Conservation (phyloP, 345 rosid species). For the Acer saccharum region DNA sequence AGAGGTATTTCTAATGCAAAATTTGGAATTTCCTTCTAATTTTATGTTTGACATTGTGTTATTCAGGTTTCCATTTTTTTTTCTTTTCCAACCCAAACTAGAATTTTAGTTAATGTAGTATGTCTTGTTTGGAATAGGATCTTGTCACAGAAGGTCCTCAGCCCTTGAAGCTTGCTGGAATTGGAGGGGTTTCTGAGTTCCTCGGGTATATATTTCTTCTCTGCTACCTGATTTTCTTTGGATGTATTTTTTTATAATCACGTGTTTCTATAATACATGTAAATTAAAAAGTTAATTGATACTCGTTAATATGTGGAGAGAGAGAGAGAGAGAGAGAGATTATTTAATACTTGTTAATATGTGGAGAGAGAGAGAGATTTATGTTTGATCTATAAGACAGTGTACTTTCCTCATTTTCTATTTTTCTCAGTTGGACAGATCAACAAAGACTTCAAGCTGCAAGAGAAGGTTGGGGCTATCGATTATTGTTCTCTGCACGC, state of each 20-base stretch:
- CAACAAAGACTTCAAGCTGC: conserved; percentile 92
- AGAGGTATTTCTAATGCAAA: conserved; percentile 52
- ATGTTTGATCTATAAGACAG: background rate
- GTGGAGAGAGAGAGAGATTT: background rate
- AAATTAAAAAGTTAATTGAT: background rate
- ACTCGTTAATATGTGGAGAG: no score
- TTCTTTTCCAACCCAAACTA: conserved; percentile 2
- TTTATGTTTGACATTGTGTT: conserved; percentile 8
- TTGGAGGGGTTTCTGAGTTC: conserved; percentile 88
- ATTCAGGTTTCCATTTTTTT: background rate
- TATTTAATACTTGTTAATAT: no score
- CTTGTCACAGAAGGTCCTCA: conserved; percentile 76
- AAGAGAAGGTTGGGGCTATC: conserved; percentile 91
- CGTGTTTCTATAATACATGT: background rate
- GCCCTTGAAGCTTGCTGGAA: conserved; percentile 83
- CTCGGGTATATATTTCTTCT: conserved; percentile 64
- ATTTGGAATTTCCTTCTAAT: conserved; percentile 19
- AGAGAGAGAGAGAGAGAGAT: background rate
- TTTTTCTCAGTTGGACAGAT: conserved; percentile 78
- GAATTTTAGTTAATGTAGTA: conserved; percentile 13
- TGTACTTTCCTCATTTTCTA: conserved; percentile 2
- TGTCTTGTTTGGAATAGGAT: conserved; percentile 52
- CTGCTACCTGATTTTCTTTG: background rate
- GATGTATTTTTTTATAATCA: background rate
- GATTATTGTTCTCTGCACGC: conserved; percentile 71